phyloP scores from a whole-genome alignment of 2,329 filamentous ascomycete species.

The Fusarium fracticaudum region DNA sequence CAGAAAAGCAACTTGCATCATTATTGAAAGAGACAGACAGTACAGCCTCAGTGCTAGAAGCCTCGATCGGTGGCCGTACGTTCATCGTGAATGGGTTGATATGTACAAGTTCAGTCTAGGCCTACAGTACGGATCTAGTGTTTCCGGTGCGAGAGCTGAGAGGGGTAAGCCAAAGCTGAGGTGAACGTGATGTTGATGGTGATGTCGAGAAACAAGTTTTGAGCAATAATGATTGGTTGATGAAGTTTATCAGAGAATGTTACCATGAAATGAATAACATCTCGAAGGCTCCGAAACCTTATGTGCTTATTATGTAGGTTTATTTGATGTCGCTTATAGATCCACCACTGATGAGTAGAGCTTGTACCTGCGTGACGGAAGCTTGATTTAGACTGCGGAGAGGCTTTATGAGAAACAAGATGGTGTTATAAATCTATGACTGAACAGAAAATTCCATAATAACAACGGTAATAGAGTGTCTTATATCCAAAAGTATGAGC shows the following conservation, averaged over 20 bases:
- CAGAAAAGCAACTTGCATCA: slow-evolving; percentile 85
- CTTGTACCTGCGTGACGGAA: slow-evolving; percentile 14
- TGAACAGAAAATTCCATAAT: not conserved
- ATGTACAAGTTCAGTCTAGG: slow-evolving; percentile 1
- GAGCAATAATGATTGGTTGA: not conserved
- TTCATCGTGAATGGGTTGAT: slow-evolving; percentile 71
- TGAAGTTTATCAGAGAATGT: not conserved
- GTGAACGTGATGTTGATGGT: not conserved
- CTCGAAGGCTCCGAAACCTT: slow-evolving; percentile 15
- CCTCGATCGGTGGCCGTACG: slow-evolving; percentile 85
- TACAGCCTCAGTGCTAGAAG: slow-evolving; percentile 76
- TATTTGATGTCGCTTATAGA: slow-evolving; percentile 24
- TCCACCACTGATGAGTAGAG: slow-evolving; percentile 25
- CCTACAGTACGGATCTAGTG: slow-evolving; percentile 1
- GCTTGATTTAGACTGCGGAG: slow-evolving; percentile 9
- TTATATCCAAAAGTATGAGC: not conserved
- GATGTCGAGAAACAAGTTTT: not conserved
- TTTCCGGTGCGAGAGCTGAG: slow-evolving; percentile 7
- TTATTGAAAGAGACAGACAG: slow-evolving; percentile 88
- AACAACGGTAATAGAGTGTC: not conserved
- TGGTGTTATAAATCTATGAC: not conserved
- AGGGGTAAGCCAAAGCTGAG: slow-evolving; percentile 24
- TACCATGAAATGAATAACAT: slow-evolving; percentile 24
- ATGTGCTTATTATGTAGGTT: slow-evolving; percentile 7
- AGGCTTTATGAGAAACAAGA: not conserved